phyloP scores from a whole-genome alignment of 192 early-diverging fungal species.

The Umbelopsis isabellina region DNA sequence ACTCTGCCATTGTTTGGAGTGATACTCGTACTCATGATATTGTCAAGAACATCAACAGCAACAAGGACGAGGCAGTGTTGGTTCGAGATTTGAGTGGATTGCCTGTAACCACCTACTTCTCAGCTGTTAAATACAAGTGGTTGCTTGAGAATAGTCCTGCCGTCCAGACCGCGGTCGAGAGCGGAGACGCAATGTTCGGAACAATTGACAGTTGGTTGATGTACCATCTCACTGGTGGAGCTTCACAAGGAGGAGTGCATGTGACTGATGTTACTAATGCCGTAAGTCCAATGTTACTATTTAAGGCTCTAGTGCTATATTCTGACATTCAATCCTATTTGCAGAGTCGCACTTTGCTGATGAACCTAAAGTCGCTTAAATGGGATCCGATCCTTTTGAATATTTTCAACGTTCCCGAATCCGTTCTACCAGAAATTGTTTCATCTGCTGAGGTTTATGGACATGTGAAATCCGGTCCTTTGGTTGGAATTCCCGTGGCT shows the following conservation, averaged over 20 bases:
- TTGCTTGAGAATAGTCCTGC: slow-evolving; percentile 78
- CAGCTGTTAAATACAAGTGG: slow-evolving; percentile 90
- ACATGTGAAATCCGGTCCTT: slow-evolving; percentile 50
- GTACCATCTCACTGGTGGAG: slow-evolving; percentile 87
- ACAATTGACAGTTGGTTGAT: slow-evolving; percentile 95
- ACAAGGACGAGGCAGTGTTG: slow-evolving; percentile 29
- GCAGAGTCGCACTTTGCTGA: slow-evolving; percentile 84
- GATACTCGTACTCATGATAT: slow-evolving; percentile 82
- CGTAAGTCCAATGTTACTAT: slow-evolving; percentile 29
- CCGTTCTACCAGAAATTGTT: slow-evolving; percentile 71
- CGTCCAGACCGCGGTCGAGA: slow-evolving; percentile 22
- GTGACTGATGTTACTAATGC: slow-evolving; percentile 95
- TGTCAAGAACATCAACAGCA: slow-evolving; percentile 65
- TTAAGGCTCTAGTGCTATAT: slow-evolving; percentile 12
- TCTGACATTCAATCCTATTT: slow-evolving; percentile 5
- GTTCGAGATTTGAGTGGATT: slow-evolving; percentile 70
- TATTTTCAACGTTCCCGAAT: slow-evolving; percentile 73
- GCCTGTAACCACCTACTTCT: slow-evolving; percentile 92
- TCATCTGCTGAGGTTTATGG: slow-evolving; percentile 87
- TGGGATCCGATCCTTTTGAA: slow-evolving; percentile 76
- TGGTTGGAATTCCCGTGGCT: slow-evolving; percentile 75
- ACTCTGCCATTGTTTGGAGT: slow-evolving; percentile 91
- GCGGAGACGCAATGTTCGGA: slow-evolving; percentile 49
- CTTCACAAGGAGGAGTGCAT: slow-evolving; percentile 62
- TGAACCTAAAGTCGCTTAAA: slow-evolving; percentile 78